Evolutionary conservation across 441 rosid genomes (phyloP).

Genomic region (Melastoma candidum): DNA sequence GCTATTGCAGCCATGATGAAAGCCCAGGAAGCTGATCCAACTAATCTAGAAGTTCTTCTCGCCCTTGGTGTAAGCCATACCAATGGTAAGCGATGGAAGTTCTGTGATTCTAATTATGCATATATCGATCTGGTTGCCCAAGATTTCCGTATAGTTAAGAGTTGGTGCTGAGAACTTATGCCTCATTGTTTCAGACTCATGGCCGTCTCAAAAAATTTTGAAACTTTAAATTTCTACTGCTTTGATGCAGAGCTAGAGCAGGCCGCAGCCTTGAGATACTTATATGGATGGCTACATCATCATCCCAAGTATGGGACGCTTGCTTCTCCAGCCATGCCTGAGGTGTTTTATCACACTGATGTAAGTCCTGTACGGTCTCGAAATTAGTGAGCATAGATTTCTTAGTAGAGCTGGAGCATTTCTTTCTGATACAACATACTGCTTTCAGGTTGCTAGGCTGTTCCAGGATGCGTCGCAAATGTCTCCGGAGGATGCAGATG

Average conservation of each 20-base stretch:
- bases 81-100: constrained; percentile 53
- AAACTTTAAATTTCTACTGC: constrained; percentile 9
- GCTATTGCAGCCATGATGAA: constrained; percentile 99
- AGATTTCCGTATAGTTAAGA: no score
- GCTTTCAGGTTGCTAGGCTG: constrained; percentile 62
- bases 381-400: neutral
- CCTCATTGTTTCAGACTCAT: neutral
- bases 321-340: constrained; percentile 53
- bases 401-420: constrained; percentile 3
- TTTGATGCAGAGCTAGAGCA: constrained; percentile 80
- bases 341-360: constrained; percentile 69
- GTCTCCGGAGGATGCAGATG: constrained; percentile 95
- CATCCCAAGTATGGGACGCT: constrained; percentile 79
- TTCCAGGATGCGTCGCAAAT: constrained; percentile 82
- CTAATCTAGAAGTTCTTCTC: constrained; percentile 95
- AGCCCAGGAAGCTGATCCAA: constrained; percentile 89
- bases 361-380: constrained; percentile 36
- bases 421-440: constrained; percentile 4
- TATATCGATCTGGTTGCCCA: no score
- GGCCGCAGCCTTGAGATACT: constrained; percentile 81
- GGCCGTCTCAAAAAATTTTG: constrained; percentile 2
- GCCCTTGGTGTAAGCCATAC: constrained; percentile 99
- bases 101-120: no score
- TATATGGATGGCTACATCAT: constrained; percentile 83
- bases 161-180: no score